Conservation (phyloP, 495 filamentous ascomycete genomes). For the Podospora comata region DNA sequence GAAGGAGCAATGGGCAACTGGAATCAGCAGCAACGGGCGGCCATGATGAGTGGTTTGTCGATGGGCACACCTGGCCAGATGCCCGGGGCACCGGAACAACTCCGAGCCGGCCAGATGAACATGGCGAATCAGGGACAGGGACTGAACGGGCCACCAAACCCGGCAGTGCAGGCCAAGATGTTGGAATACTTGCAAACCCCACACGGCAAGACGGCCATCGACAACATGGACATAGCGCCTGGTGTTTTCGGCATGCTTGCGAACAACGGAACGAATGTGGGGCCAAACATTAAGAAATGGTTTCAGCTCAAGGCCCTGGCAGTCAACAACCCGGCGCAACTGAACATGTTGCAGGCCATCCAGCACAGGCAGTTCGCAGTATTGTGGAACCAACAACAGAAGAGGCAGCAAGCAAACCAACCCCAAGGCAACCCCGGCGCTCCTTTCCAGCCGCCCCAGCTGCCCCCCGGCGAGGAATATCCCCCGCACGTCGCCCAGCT, state of each 20-base stretch:
- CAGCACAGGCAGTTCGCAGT: conserved; percentile 56
- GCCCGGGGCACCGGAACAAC: conserved; percentile 25
- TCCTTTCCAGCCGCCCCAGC: not conserved
- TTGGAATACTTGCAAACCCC: conserved; percentile 21
- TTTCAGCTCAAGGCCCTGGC: conserved; percentile 60
- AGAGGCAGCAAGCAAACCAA: conserved; percentile 13
- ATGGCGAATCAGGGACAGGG: conserved; percentile 13
- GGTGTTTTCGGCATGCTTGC: conserved; percentile 28
- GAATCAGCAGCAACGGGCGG: conserved; percentile 30
- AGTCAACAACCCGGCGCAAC: conserved; percentile 47
- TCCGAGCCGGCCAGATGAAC: conserved; percentile 19
- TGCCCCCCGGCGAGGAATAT: not conserved
- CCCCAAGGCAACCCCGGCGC: not conserved
- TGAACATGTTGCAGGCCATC: conserved; percentile 45
- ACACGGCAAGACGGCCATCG: conserved; percentile 28
- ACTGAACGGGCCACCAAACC: conserved; percentile 11
- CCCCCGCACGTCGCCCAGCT: not conserved
- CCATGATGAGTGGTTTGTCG: conserved; percentile 18
- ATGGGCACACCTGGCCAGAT: conserved; percentile 22
- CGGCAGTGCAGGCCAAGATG: conserved; percentile 20
- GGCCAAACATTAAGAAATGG: conserved; percentile 67
- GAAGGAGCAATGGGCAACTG: conserved; percentile 11
- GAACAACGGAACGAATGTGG: conserved; percentile 30
- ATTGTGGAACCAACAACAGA: conserved; percentile 17
- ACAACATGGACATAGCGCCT: conserved; percentile 38